Percentiles rank a stretch among this genome's conserved stretches.
Conservation (phyloP, 768 basidiomycete genomes). For the Mycena epipterygia region DNA sequence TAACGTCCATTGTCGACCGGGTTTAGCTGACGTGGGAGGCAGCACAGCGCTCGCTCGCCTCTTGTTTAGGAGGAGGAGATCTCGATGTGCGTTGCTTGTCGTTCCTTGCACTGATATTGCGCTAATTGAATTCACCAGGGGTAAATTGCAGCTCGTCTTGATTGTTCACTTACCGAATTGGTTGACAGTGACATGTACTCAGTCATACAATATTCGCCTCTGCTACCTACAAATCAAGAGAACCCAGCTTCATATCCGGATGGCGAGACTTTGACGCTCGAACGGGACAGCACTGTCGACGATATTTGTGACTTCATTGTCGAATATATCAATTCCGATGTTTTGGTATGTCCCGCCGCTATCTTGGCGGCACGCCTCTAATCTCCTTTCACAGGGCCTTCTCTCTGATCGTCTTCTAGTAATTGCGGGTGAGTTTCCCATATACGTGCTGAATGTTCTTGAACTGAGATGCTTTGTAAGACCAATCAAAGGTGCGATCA, state of each 20-base stretch:
- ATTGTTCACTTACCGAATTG: conserved; percentile 15
- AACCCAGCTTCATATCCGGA: conserved; percentile 66
- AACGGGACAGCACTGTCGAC: conserved; percentile 67
- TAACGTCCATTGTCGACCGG: background rate
- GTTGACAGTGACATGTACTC: conserved; percentile 71
- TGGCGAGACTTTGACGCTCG: conserved; percentile 53
- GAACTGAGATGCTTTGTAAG: conserved; percentile 51
- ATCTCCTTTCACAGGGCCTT: conserved; percentile 65
- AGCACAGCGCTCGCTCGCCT: conserved; percentile 77
- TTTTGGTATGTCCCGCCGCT: conserved; percentile 64
- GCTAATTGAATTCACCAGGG: conserved; percentile 49
- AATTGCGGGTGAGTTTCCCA: conserved; percentile 70
- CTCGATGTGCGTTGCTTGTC: conserved; percentile 58
- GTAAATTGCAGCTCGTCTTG: conserved; percentile 49
- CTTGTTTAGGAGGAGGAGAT: conserved; percentile 81
- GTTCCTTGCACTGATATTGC: background rate
- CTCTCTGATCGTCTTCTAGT: conserved; percentile 76
- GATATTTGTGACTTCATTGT: conserved; percentile 87
- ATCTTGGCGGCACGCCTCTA: background rate
- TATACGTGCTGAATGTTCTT: background rate
- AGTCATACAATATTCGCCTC: conserved; percentile 66
- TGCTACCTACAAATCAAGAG: conserved; percentile 68
- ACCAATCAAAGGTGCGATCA: conserved; percentile 74
- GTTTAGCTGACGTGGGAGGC: background rate
- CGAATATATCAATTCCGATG: conserved; percentile 87